Evolutionary conservation across 192 early-diverging fungal genomes (phyloP).

Genomic region (Spizellomyces sp.): DNA sequence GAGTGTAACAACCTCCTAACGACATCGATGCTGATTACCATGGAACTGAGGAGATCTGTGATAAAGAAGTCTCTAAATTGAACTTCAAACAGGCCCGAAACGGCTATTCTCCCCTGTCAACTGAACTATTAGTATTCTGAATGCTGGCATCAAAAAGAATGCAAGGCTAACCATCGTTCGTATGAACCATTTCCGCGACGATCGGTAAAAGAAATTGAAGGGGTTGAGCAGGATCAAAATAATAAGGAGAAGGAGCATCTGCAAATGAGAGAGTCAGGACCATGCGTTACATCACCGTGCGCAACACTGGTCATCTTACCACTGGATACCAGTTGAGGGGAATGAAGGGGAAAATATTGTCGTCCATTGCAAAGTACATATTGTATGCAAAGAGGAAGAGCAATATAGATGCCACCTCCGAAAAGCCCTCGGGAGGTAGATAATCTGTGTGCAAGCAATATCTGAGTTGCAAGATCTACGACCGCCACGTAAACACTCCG

Average conservation of each 20-base stretch:
- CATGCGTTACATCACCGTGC: background rate
- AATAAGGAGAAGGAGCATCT: conserved; percentile 27
- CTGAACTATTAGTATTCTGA: background rate
- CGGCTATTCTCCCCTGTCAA: conserved; percentile 24
- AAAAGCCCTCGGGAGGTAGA: conserved; percentile 23
- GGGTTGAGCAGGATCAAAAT: conserved; percentile 18
- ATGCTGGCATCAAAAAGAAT: background rate
- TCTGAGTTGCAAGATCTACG: background rate
- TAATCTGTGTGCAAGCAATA: conserved; percentile 18
- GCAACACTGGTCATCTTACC: conserved; percentile 2
- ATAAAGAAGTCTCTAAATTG: conserved; percentile 52
- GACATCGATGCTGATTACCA: conserved; percentile 21
- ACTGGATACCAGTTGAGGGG: conserved; percentile 27
- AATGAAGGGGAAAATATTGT: conserved; percentile 33
- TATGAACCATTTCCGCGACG: conserved; percentile 33
- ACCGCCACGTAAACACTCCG: background rate
- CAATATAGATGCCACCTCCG: conserved; percentile 26
- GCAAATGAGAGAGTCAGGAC: background rate
- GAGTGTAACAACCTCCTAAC: background rate
- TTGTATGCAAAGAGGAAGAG: conserved; percentile 27
- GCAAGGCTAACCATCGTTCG: background rate
- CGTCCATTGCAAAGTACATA: conserved; percentile 25
- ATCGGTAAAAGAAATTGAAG: conserved; percentile 26
- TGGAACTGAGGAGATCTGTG: conserved; percentile 38
- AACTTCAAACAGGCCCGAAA: conserved; percentile 33